Base-by-base conservation (phyloP, 352 stramenopile genomes). In the Phytophthora tentaculata region DNA sequence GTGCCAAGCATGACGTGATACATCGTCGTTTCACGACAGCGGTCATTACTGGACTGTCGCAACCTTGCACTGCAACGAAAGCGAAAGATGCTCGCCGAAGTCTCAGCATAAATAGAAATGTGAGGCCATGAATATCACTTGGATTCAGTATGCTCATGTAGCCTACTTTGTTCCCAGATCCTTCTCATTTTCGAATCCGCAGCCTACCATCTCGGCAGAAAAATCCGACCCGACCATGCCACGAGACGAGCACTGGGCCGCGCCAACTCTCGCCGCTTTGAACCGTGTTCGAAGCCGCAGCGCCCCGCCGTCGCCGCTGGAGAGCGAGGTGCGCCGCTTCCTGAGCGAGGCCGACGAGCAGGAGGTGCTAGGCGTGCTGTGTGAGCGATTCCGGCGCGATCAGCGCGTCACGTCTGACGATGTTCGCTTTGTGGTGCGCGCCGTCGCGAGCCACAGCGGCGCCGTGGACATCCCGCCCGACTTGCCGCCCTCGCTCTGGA, bases 361-460 rank as follows among this genome's bases (percentile, higher is more conserved):
- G 24, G 79, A 88, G 43, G 76, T 71, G 29, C 61, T 85, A n/a
- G 50, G 39, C 19, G 72, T 89, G 32, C 64, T 89, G 39, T 66
- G 77, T 51, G 75, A 86, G 57, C 28, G 28, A 8, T 32, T 32
- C 28, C 79, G 71, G 13, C 79, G 83, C 50, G 77, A 85, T 37
- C 56, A 74, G 32, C 69, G 67, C 59, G 73, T 89, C 71, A 86
- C 77, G 4, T 83, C 76, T 19, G 79, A 89, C 64, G 79, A 88
- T 66, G 71, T 89, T 45, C 81, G 79, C 64, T 82, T 77, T 39
- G 81, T 86, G 16, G 79, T 86, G 53, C 81, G 81, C 59, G 66
- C 80, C 2, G 66, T 89, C 23, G 77, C 72, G 20, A 81, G 76
- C 47, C 68, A 79, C 20, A 66, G 67, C 19, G 70, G 76, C 47